Evolutionary conservation across 768 basidiomycete genomes (phyloP), one percentile per base, ranked within the genome.

Genomic region (Naganishia onofrii): DNA sequence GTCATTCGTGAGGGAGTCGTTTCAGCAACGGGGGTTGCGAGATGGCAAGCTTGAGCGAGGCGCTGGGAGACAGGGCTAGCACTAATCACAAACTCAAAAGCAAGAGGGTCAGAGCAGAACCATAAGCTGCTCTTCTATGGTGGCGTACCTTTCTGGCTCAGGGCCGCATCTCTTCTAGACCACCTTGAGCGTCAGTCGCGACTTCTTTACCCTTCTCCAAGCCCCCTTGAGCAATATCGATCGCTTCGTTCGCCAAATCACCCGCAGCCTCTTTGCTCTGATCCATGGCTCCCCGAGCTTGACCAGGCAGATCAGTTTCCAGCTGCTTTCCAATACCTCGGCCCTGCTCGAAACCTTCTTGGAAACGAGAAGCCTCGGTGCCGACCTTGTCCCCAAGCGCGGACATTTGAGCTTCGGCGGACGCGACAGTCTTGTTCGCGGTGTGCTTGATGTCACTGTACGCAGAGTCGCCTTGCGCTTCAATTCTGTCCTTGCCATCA

Each of bases 171-270:
- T 29, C 60, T 42, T 63, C 38, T 3, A 63, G 23, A 13, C 60
- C 60, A 2, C 23, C 60, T 46, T 63, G 60, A 12, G 60, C 60
- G 7, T 63, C 60, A 26, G 60, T 42, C 21, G 38, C 38, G 19
- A 63, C 60, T 44, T 42, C 60, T n/a, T 63, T 63, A 4, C 38
- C 38, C 60, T 63, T 63, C 28, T 63, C 60, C 23, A 63, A 26
- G 10, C 60, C 65, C n/a, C 19, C 48, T 12, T 66, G 53, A 7
- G 65, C 48, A 7, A 52, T 29, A 28, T 66, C 53, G 48, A 66
- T 54, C 5, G 65, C 53, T 3, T 66, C 65, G 31, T 54, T 66
- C 3, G 65, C 48, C 60, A 63, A 63, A 36, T 66, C 53, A 10
- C 65, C 31, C 4, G 34, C 65, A 26, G 53, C 36, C 13, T n/a